phyloP scores from a whole-genome alignment of 2,329 filamentous ascomycete genomes.

The Fusarium sarcochroum region DNA sequence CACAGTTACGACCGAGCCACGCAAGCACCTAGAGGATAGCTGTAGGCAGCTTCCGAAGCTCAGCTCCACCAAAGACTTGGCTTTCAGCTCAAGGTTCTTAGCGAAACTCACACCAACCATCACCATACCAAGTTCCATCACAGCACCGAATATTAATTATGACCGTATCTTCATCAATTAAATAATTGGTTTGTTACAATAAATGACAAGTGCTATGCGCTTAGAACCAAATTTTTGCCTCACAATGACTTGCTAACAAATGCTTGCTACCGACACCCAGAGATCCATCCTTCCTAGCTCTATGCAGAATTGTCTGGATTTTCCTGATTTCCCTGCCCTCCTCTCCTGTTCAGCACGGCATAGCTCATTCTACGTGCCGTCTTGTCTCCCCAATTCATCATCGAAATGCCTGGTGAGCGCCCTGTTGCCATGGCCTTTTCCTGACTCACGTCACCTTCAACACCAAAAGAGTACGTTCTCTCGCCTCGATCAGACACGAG shows the following conservation, averaged over 20 bases:
- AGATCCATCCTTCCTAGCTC: too few relatives aligned
- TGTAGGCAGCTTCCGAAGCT: slow-evolving; percentile 3
- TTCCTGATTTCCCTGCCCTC: slow-evolving; percentile 18
- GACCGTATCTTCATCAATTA: slow-evolving; percentile 33
- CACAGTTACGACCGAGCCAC: slow-evolving; percentile 24
- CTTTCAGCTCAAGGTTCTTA: slow-evolving; percentile 15
- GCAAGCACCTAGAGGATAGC: slow-evolving; percentile 22
- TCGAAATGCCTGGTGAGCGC: slow-evolving; percentile 40
- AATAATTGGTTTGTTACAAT: background rate
- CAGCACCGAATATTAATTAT: background rate
- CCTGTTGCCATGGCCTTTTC: slow-evolving; percentile 38
- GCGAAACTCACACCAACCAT: slow-evolving; percentile 12
- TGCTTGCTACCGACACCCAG: background rate
- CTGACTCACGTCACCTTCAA: slow-evolving; percentile 47
- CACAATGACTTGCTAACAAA: slow-evolving; percentile 14
- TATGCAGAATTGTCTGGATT: background rate
- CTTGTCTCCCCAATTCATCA: slow-evolving; percentile 43
- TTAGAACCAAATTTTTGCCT: slow-evolving; percentile 10
- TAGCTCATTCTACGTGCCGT: slow-evolving; percentile 42
- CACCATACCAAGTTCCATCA: background rate
- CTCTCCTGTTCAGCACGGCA: slow-evolving; percentile 35
- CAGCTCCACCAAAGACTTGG: slow-evolving; percentile 39
- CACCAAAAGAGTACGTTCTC: slow-evolving; percentile 42
- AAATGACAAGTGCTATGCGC: slow-evolving; percentile 32
- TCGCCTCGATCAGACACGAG: slow-evolving; percentile 43